Evolutionary conservation across 2,329 filamentous ascomycete genomes (phyloP).

Genomic region (Diaporthe australafricana): DNA sequence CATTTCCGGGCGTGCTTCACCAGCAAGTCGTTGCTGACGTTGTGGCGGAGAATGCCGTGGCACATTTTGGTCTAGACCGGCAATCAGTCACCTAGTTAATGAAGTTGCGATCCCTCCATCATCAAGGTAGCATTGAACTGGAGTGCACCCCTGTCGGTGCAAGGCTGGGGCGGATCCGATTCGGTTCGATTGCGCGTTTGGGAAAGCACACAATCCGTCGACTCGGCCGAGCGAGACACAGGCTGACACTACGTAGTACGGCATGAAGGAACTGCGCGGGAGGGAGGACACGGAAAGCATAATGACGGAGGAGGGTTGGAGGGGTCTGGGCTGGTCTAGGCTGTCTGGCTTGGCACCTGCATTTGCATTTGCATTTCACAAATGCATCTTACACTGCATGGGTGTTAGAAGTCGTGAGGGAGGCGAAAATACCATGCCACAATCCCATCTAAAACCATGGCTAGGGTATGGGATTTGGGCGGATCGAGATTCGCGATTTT

Average conservation of each 20-base stretch:
- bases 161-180: not conserved
- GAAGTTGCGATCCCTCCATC: not conserved
- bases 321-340: too few species aligned
- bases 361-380: not conserved
- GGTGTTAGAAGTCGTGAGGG: not conserved
- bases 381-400: not conserved
- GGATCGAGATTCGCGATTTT: not conserved
- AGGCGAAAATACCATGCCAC: not conserved
- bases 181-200: not conserved
- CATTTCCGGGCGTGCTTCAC: too few species aligned
- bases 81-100: not conserved
- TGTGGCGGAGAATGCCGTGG: not conserved
- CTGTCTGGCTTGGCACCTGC: not conserved
- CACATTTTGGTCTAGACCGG: not conserved
- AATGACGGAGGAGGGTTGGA: too few species aligned
- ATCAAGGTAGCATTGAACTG: not conserved
- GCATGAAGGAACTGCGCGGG: too few species aligned
- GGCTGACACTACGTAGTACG: too few species aligned
- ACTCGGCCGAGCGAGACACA: conserved; percentile 4
- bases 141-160: not conserved
- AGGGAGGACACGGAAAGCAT: too few species aligned
- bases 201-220: not conserved
- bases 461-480: not conserved
- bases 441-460: not conserved
- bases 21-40: not conserved